These are phyloP conservation scores for Trametes versicolor DNA, from an alignment of 1,284 basidiomycete genomes.

Conservation along the genomic window DNA sequence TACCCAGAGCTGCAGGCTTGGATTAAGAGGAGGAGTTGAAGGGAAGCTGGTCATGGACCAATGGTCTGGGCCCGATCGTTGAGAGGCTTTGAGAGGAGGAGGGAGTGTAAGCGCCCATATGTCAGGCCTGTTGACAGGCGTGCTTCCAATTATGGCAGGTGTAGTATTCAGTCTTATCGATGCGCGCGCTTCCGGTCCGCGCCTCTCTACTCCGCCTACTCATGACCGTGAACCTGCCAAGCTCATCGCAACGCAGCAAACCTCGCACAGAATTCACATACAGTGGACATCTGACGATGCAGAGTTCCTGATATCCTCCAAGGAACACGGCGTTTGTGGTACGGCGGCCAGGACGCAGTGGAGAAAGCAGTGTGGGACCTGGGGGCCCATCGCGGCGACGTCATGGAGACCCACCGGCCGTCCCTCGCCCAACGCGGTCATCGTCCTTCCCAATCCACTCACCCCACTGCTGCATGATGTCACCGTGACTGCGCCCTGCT, in stretches of 20 bases:
- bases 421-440: constrained; percentile 5
- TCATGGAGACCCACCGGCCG: constrained; percentile 7
- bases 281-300: no score
- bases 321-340: not conserved
- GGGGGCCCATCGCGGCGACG: constrained; percentile 10
- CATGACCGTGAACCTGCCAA: not conserved
- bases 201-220: not conserved
- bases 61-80: no score
- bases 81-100: no score
- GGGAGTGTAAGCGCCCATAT: not conserved
- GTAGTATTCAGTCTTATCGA: not conserved
- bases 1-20: no score
- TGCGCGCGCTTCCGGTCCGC: not conserved
- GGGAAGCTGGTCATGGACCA: no score
- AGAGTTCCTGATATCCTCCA: no score
- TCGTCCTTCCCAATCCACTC: constrained; percentile 3
- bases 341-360: not conserved
- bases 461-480: constrained; percentile 9
- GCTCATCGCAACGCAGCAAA: not conserved
- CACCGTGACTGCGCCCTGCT: not conserved
- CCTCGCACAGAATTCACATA: no score
- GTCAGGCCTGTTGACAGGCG: not conserved
- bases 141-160: not conserved
- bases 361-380: not conserved
- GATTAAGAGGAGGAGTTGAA: no score